These are phyloP conservation scores for Trichoderma koningiopsis DNA, from an alignment of 2,329 filamentous ascomycete genomes.

Conservation along the genomic window DNA sequence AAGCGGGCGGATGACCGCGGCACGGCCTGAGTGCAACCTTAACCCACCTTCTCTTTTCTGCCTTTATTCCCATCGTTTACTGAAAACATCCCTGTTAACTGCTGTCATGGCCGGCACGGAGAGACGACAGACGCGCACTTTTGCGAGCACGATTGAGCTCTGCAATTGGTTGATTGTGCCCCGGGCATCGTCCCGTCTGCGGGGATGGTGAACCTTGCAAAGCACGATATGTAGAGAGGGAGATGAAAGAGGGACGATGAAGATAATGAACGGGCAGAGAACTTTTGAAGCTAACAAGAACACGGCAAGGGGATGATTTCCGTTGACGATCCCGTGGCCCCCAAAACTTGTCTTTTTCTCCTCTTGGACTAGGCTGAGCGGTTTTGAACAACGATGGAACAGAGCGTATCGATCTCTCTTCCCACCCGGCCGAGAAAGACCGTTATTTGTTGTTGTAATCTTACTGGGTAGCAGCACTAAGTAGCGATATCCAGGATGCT, in stretches of 20 bases:
- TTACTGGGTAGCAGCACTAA: neutral
- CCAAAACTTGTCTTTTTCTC: neutral
- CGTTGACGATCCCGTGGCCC: neutral
- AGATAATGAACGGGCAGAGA: neutral
- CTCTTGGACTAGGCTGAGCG: neutral
- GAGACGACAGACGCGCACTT: conserved; percentile 6
- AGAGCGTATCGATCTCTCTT: neutral
- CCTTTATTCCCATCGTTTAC: too few relatives aligned
- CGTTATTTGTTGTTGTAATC: neutral
- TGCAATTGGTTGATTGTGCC: neutral
- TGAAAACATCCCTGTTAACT: neutral
- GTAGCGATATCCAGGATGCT: neutral
- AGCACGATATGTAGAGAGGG: neutral
- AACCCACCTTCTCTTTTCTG: conserved; percentile 7
- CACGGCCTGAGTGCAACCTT: neutral
- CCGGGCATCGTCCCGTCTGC: neutral
- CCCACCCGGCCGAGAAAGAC: neutral
- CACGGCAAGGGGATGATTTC: neutral
- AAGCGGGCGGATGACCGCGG: neutral
- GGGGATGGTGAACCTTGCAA: neutral
- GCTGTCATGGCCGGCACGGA: neutral
- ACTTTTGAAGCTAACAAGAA: neutral
- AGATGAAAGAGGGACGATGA: neutral
- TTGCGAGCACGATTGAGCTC: neutral
- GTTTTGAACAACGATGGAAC: neutral